Evolutionary conservation across 2,329 filamentous ascomycete species (phyloP).

Genomic region (Cytospora paraplurivora): DNA sequence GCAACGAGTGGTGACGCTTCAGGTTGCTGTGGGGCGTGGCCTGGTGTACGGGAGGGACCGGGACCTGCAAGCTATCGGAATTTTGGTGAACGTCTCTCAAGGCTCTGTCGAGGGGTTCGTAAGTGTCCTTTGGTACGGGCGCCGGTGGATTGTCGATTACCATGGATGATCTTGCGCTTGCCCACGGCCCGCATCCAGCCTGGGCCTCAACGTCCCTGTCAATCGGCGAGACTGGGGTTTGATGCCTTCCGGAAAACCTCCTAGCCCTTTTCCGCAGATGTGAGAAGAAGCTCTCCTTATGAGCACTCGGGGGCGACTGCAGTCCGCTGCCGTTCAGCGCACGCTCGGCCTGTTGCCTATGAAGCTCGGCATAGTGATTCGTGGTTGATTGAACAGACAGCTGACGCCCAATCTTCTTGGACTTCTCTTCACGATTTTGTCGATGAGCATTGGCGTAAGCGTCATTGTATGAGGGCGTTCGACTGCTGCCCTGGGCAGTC

Average conservation of each 20-base stretch:
- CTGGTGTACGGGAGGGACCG: constrained; percentile 57
- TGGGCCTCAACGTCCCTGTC: constrained; percentile 92
- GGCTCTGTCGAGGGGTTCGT: constrained; percentile 63
- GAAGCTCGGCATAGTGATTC: constrained; percentile 88
- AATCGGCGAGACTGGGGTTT: constrained; percentile 74
- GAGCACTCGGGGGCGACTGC: constrained; percentile 73
- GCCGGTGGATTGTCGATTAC: constrained; percentile 62
- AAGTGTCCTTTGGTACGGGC: constrained; percentile 55
- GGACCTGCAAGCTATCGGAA: constrained; percentile 47
- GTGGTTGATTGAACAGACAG: constrained; percentile 88
- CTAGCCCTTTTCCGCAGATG: constrained; percentile 92
- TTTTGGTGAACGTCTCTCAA: constrained; percentile 56
- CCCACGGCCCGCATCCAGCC: constrained; percentile 87
- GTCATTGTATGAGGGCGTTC: constrained; percentile 57
- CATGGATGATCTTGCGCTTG: constrained; percentile 82
- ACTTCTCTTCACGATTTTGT: constrained; percentile 53
- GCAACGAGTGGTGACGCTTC: constrained; percentile 67
- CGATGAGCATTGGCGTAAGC: constrained; percentile 46
- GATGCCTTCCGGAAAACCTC: constrained; percentile 87
- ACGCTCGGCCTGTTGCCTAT: constrained; percentile 87
- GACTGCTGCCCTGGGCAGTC: constrained; percentile 80
- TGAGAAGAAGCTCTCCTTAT: constrained; percentile 97
- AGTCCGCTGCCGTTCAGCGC: constrained; percentile 81
- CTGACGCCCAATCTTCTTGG: constrained; percentile 93
- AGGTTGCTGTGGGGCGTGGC: constrained; percentile 53